These are phyloP conservation scores for barrel medic (Medicago truncatula) DNA, from an alignment of 306 rosid species.

Conservation along the genomic window DNA sequence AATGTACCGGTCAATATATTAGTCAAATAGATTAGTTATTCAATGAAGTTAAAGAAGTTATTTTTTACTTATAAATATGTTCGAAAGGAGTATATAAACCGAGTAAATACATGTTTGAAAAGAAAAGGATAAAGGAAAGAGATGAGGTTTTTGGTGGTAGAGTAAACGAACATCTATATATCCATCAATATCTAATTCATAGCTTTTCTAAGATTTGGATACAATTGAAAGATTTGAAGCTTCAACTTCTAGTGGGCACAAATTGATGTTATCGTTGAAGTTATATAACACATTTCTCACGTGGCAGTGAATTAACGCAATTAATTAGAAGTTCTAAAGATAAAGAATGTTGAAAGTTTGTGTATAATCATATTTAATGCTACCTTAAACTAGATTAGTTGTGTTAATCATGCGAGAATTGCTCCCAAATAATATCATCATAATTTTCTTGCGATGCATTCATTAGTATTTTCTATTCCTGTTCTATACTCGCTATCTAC, in stretches of 20 bases:
- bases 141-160: background rate
- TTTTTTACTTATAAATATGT: too few species aligned
- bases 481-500: background rate
- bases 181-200: background rate
- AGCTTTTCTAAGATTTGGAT: background rate
- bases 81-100: background rate
- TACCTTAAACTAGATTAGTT: background rate
- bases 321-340: background rate
- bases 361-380: background rate
- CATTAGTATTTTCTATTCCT: background rate
- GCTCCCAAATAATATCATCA: background rate
- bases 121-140: background rate
- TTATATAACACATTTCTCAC: background rate
- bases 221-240: background rate
- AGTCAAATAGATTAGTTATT: too few species aligned
- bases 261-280: background rate
- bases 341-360: background rate
- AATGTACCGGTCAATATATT: too few species aligned
- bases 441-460: conserved; percentile 17
- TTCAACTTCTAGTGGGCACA: background rate
- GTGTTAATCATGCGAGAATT: background rate
- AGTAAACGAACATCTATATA: background rate
- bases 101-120: background rate
- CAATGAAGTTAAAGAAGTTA: too few species aligned
- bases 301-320: background rate